Evolutionary conservation across 1,139 yeast genomes (phyloP).

Genomic region (Groenewaldozyma sp.): DNA sequence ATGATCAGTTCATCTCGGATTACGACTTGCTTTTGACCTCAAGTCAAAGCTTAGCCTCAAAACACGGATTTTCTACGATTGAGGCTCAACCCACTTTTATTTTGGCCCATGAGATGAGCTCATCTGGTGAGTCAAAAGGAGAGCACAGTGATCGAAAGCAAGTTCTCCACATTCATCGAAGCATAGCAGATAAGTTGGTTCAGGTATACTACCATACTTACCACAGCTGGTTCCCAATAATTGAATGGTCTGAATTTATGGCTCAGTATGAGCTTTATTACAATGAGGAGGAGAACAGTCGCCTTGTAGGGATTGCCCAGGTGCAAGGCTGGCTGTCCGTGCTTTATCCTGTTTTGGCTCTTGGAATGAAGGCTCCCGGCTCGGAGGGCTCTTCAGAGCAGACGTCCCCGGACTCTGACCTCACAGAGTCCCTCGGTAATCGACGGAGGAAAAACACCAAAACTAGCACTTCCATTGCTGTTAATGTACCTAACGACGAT

Average conservation of each 20-base stretch:
- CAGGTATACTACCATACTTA: constrained; percentile 12
- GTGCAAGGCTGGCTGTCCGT: constrained; percentile 9
- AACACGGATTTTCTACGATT: no score
- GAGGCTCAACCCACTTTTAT: neutral
- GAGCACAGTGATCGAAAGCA: neutral
- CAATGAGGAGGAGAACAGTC: no score
- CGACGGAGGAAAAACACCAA: neutral
- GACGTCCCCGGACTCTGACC: no score
- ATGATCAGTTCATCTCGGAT: neutral
- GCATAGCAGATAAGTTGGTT: constrained; percentile 7
- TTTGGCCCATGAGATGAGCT: neutral
- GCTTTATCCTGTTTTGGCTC: constrained; percentile 19
- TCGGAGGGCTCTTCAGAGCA: no score
- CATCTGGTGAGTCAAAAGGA: neutral
- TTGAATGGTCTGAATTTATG: constrained; percentile 19
- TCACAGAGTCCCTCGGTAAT: no score
- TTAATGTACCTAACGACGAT: no score
- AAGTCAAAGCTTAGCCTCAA: neutral
- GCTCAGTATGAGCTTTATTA: constrained; percentile 12
- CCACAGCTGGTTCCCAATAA: constrained; percentile 22
- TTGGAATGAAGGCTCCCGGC: constrained; percentile 21
- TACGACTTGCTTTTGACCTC: neutral
- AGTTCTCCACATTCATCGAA: neutral
- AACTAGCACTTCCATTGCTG: no score
- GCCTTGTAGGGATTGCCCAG: constrained; percentile 2